Percentiles rank a stretch among this genome's conserved stretches.
These are phyloP conservation scores for Cylindrotheca closterium DNA, from an alignment of 108 stramenopile genomes.

Conservation along the genomic window DNA sequence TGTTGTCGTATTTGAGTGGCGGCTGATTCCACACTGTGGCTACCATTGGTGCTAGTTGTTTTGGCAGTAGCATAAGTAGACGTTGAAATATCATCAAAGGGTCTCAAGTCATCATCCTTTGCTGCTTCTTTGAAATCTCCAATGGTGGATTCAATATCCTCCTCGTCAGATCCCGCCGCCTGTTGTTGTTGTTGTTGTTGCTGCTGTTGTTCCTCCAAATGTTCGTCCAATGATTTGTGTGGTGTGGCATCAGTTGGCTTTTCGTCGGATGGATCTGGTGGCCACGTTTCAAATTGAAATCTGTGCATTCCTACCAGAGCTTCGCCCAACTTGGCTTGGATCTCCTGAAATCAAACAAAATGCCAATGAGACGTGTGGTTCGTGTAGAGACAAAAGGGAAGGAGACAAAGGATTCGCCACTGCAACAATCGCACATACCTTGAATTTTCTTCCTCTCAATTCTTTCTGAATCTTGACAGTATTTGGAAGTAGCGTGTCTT, in stretches of 20 bases:
- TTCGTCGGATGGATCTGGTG: conserved; percentile 20
- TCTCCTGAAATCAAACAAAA: conserved; percentile 30
- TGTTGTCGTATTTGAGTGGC: background rate
- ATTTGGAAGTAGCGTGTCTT: conserved; percentile 34
- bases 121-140: conserved; percentile 19
- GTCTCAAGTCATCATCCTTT: conserved; percentile 14
- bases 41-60: background rate
- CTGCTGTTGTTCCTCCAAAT: conserved; percentile 5
- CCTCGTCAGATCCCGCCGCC: conserved; percentile 8
- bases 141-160: conserved; percentile 9
- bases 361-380: background rate
- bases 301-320: conserved; percentile 24
- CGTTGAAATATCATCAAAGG: conserved; percentile 22
- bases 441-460: conserved; percentile 38
- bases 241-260: conserved; percentile 9
- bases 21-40: background rate
- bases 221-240: conserved; percentile 15
- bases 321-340: conserved; percentile 39
- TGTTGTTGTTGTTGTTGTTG: conserved; percentile 3
- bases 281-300: conserved; percentile 47
- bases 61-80: conserved; percentile 3
- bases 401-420: background rate
- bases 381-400: background rate
- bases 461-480: conserved; percentile 50
- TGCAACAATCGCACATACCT: conserved; percentile 28